These are phyloP conservation scores for Claviceps quebecensis DNA, from an alignment of 2,329 filamentous ascomycete species.

Conservation along the genomic window DNA sequence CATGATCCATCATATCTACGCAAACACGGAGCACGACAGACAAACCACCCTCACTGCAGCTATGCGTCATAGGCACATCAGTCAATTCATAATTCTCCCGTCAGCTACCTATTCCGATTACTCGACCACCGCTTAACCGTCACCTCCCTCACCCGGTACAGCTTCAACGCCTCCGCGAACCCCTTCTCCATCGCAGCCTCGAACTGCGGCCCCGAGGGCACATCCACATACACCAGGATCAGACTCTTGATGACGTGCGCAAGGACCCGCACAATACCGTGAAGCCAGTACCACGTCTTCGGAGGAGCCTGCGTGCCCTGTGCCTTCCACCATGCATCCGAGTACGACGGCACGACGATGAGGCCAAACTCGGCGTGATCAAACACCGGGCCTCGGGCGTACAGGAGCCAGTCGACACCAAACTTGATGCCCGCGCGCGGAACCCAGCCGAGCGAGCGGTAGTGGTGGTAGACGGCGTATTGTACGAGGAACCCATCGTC, in stretches of 20 bases:
- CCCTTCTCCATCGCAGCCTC: constrained; percentile 33
- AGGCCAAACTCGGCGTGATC: constrained; percentile 89
- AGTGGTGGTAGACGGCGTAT: constrained; percentile 90
- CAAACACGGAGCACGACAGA: no score
- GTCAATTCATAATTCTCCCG: not conserved
- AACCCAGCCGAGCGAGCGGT: constrained; percentile 89
- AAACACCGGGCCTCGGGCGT: constrained; percentile 85
- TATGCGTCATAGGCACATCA: not conserved
- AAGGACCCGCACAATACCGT: constrained; percentile 79
- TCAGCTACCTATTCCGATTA: constrained; percentile 48
- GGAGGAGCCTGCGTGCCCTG: constrained; percentile 34
- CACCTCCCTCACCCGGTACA: constrained; percentile 69
- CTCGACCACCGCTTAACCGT: constrained; percentile 71
- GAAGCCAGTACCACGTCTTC: constrained; percentile 67
- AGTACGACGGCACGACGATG: constrained; percentile 72
- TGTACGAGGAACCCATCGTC: constrained; percentile 77
- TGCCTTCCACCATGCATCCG: constrained; percentile 55
- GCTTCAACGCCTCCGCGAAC: constrained; percentile 47
- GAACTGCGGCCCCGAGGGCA: constrained; percentile 52
- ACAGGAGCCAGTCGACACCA: constrained; percentile 86
- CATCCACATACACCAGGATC: constrained; percentile 79
- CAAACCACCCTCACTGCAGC: no score
- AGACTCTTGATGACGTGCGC: constrained; percentile 82
- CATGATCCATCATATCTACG: no score
- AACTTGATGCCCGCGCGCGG: constrained; percentile 89